These are phyloP conservation scores for Metarhizium humberi DNA, from an alignment of 2,329 filamentous ascomycete genomes.

Conservation along the genomic window DNA sequence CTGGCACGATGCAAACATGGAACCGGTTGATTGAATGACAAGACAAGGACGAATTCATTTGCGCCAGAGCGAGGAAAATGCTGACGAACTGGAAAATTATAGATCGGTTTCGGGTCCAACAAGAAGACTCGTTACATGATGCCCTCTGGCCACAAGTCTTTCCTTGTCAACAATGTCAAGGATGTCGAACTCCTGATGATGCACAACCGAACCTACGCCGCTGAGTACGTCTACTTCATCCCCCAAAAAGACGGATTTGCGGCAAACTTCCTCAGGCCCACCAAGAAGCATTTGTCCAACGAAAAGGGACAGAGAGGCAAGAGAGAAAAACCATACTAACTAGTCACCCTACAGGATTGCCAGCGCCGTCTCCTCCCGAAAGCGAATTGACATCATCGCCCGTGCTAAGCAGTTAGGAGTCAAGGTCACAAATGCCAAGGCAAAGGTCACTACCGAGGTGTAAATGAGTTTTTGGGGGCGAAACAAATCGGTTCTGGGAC, in stretches of 20 bases:
- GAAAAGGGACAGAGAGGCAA: not conserved
- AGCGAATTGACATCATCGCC: slow-evolving; percentile 96
- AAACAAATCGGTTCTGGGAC: slow-evolving; percentile 4
- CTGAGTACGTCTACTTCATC: slow-evolving; percentile 65
- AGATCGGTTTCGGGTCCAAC: slow-evolving; percentile 99
- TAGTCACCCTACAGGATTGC: slow-evolving; percentile 61
- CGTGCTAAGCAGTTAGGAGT: slow-evolving; percentile 97
- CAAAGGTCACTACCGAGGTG: slow-evolving; percentile 93
- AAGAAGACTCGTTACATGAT: slow-evolving; percentile 99
- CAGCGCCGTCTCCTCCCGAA: slow-evolving; percentile 95
- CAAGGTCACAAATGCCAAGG: slow-evolving; percentile 99
- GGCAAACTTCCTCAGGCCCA: too few relatives aligned
- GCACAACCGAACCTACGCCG: slow-evolving; percentile 99
- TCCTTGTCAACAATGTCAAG: slow-evolving; percentile 94
- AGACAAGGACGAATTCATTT: not conserved
- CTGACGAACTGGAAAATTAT: slow-evolving; percentile 9
- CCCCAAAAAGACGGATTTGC: too few relatives aligned
- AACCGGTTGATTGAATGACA: not conserved
- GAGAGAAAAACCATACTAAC: not conserved
- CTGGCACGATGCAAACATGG: not conserved
- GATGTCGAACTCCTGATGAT: slow-evolving; percentile 97
- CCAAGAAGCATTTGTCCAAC: too few relatives aligned
- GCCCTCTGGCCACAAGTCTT: slow-evolving; percentile 98
- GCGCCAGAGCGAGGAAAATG: not conserved
- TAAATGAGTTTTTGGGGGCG: slow-evolving; percentile 31